Conservation (phyloP, 345 rosid genomes). For the Nephelium lappaceum region DNA sequence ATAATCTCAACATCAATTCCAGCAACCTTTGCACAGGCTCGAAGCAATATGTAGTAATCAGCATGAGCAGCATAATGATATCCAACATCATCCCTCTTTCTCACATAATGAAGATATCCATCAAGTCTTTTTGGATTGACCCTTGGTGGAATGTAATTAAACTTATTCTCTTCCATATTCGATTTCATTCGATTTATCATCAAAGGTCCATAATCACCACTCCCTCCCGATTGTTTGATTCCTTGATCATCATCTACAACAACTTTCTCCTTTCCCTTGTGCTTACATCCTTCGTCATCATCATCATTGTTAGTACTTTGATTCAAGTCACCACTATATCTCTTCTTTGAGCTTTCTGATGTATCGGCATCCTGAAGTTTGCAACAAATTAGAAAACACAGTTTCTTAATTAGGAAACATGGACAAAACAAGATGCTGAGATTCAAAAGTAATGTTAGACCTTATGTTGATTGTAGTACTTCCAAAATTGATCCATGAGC, state of each 20-base stretch:
- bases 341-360: slow-evolving; percentile 9
- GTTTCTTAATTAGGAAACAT: too few relatives aligned
- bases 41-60: slow-evolving; percentile 76
- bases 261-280: too few relatives aligned
- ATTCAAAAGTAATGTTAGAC: too few relatives aligned
- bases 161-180: slow-evolving; percentile 73
- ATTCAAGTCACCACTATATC: neutral
- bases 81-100: slow-evolving; percentile 63
- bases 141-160: slow-evolving; percentile 74
- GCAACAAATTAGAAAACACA: slow-evolving; percentile 24
- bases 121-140: slow-evolving; percentile 54
- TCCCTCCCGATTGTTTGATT: too few relatives aligned
- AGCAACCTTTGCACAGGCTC: slow-evolving; percentile 65
- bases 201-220: too few relatives aligned
- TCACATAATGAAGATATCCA: slow-evolving; percentile 60
- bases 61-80: slow-evolving; percentile 64
- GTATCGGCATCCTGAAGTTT: slow-evolving; percentile 28
- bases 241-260: too few relatives aligned
- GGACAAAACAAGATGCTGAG: too few relatives aligned
- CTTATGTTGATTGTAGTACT: neutral
- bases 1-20: slow-evolving; percentile 61
- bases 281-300: slow-evolving; percentile 4
- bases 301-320: slow-evolving; percentile 25
- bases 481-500: slow-evolving; percentile 54
- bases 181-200: slow-evolving; percentile 30